Evolutionary conservation across 495 filamentous ascomycete species (phyloP).

Genomic region (Xylaria cubensis): DNA sequence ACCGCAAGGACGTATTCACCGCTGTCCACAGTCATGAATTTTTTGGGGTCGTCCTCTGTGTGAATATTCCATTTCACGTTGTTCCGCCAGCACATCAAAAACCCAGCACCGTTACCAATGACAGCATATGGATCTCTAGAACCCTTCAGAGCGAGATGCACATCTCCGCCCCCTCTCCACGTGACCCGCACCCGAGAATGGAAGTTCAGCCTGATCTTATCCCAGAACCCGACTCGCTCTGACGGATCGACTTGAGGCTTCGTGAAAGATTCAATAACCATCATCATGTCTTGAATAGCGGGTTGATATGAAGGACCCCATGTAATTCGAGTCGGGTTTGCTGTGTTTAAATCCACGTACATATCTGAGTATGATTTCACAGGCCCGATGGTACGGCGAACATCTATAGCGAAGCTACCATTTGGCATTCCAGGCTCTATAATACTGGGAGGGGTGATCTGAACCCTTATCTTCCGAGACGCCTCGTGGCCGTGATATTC

Average conservation of each 20-base stretch:
- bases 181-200: conserved; percentile 88
- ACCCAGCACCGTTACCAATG: conserved; percentile 89
- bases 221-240: conserved; percentile 96
- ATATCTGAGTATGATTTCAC: conserved; percentile 98
- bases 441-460: conserved; percentile 75
- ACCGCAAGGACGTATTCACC: conserved; percentile 93
- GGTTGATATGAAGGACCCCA: conserved; percentile 98
- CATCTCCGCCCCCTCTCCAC: conserved; percentile 95
- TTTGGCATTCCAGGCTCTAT: conserved; percentile 49
- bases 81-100: conserved; percentile 97
- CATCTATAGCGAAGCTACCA: conserved; percentile 77
- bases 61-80: conserved; percentile 87
- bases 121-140: conserved; percentile 92
- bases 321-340: conserved; percentile 87
- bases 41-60: conserved; percentile 80
- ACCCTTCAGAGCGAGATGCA: conserved; percentile 92
- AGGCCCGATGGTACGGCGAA: conserved; percentile 89
- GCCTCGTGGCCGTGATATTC: conserved; percentile 83
- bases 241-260: conserved; percentile 94
- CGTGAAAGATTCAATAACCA: conserved; percentile 96
- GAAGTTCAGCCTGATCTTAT: conserved; percentile 94
- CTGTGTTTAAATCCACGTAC: conserved; percentile 88
- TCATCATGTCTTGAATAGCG: conserved; percentile 99
- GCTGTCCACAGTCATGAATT: conserved; percentile 94
- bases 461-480: conserved; percentile 78